Base-by-base conservation (phyloP, 164 flowering plant species). In the Echeveria elegans region DNA sequence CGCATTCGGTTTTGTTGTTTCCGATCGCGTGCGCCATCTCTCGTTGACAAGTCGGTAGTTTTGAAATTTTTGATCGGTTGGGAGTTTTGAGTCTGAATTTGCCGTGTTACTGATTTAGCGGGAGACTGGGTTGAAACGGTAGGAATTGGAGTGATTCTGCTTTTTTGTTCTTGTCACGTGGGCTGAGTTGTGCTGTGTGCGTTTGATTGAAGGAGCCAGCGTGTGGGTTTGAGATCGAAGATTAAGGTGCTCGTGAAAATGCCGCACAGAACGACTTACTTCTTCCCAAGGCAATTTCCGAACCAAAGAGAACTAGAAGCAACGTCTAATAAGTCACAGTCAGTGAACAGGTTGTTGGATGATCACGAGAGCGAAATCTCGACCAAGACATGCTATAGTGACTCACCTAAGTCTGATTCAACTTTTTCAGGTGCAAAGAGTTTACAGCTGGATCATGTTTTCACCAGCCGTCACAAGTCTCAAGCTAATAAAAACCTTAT, bases 211-310 rank as follows among this genome's bases (percentile, higher is more conserved):
- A n/a, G n/a, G n/a, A n/a, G n/a, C n/a, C n/a, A n/a, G 52, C 16
- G 12, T 16, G 23, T 19, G 6, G 5, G 6, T 5, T 4, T 23
- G 58, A 23, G 58, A 23, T 50, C n/a, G n/a, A n/a, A n/a, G n/a
- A n/a, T n/a, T n/a, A n/a, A n/a, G n/a, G n/a, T n/a, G 69, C 28
- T 26, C 14, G 43, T 23, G 41, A 79, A 75, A 74, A 91, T 92
- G 97, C 96, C 92, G 76, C 97, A 87, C 74, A 72, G 90, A 66
- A 77, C 85, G 32, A 87, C 91, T 32, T 84, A 84, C 82, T 73
- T 85, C 70, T 90, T 90, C 70, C 90, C 90, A 16, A 74, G 90
- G 82, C 89, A 83, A 69, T 85, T 83, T 72, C 87, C 86, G 8
- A 86, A 81, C 64, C 79, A 71, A 26, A 65, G 81, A 18, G 67